These are phyloP conservation scores for Lindgomyces ingoldianus DNA, from an alignment of 495 filamentous ascomycete genomes.

Conservation along the genomic window DNA sequence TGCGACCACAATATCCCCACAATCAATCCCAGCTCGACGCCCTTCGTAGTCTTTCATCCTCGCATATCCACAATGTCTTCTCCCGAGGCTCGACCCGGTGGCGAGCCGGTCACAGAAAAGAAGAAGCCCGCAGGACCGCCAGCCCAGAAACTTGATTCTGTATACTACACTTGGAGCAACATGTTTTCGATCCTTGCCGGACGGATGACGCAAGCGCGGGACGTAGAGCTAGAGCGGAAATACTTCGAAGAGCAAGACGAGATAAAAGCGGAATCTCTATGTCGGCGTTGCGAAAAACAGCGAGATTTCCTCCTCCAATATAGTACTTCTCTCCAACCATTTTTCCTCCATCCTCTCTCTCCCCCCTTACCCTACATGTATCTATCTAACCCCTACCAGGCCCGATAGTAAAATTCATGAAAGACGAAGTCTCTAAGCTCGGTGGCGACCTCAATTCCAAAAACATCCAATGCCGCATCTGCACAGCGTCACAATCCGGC, in stretches of 20 bases:
- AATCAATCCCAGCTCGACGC: constrained; percentile 6
- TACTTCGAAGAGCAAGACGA: constrained; percentile 70
- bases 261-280: constrained; percentile 68
- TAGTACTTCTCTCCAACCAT: too few relatives aligned
- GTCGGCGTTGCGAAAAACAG: constrained; percentile 72
- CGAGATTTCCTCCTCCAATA: constrained; percentile 77
- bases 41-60: neutral
- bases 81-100: constrained; percentile 9
- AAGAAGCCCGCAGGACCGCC: constrained; percentile 11
- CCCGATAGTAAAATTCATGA: constrained; percentile 84
- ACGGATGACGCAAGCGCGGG: constrained; percentile 60
- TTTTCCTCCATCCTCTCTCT: too few relatives aligned
- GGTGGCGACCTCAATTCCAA: constrained; percentile 68
- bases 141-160: constrained; percentile 32
- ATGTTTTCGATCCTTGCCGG: constrained; percentile 76
- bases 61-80: constrained; percentile 4
- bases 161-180: constrained; percentile 66
- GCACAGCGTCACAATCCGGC: constrained; percentile 65
- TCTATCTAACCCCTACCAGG: too few relatives aligned
- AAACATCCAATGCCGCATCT: constrained; percentile 82
- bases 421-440: constrained; percentile 71
- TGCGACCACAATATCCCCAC: neutral
- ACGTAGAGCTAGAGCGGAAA: constrained; percentile 50
- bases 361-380: too few relatives aligned
- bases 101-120: constrained; percentile 6